Percentiles rank a stretch among this genome's conserved stretches.
phyloP scores from a whole-genome alignment of 2,329 filamentous ascomycete species.

The Capronia epimyces region DNA sequence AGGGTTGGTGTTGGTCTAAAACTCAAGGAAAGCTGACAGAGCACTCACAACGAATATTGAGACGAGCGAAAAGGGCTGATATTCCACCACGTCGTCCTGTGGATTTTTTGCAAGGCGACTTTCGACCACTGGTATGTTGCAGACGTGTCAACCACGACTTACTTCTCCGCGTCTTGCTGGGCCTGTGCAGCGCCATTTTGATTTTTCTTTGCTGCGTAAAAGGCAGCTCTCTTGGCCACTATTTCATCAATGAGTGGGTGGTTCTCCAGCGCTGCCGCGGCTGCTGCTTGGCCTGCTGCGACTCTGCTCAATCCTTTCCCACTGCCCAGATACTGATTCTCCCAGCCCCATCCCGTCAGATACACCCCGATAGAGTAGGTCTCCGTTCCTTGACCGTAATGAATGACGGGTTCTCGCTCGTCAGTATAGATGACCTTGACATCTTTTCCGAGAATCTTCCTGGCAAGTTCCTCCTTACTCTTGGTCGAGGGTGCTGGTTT shows the following conservation, averaged over 20 bases:
- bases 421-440: conserved; percentile 57
- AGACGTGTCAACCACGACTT: background rate
- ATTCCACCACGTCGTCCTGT: too few relatives aligned
- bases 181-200: conserved; percentile 10
- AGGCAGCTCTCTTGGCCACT: conserved; percentile 32
- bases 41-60: too few relatives aligned
- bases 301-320: conserved; percentile 42
- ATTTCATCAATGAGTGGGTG: conserved; percentile 38
- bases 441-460: conserved; percentile 52
- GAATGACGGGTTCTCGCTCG: conserved; percentile 34
- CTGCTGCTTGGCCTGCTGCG: conserved; percentile 43
- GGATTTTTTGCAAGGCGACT: too few relatives aligned
- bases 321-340: conserved; percentile 41
- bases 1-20: too few relatives aligned
- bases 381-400: conserved; percentile 36
- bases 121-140: too few relatives aligned
- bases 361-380: conserved; percentile 44
- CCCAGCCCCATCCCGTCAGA: conserved; percentile 45
- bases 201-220: conserved; percentile 16
- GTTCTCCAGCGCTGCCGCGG: conserved; percentile 39
- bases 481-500: conserved; percentile 32
- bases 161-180: background rate
- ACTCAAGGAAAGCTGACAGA: too few relatives aligned
- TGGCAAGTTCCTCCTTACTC: conserved; percentile 51
- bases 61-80: too few relatives aligned